phyloP scores from a whole-genome alignment of 257 asterid species.

The Solanum dulcamara region DNA sequence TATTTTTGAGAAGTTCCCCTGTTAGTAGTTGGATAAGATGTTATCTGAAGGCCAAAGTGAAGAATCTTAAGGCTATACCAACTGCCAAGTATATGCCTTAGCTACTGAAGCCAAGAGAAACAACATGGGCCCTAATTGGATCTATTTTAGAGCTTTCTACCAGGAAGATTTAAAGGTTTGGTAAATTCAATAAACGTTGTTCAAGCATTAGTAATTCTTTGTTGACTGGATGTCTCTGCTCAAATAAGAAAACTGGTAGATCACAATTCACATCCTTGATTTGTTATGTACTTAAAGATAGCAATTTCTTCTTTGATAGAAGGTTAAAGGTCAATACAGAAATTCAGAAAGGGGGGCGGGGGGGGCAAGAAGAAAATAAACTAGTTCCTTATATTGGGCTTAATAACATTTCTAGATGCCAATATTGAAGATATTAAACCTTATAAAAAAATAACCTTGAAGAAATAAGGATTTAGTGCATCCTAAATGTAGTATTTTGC shows the following conservation, averaged over 20 bases:
- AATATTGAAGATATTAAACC: neutral
- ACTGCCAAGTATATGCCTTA: neutral
- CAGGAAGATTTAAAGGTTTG: neutral
- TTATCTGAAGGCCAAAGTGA: neutral
- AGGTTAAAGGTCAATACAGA: neutral
- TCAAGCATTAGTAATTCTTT: neutral
- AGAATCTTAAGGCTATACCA: neutral
- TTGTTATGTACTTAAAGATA: neutral
- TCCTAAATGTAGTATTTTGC: neutral
- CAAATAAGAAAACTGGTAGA: neutral
- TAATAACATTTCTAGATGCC: neutral
- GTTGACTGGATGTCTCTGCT: neutral
- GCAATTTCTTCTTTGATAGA: neutral
- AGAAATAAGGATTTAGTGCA: neutral
- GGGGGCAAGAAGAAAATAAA: neutral
- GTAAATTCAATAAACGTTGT: neutral
- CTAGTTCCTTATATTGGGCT: neutral
- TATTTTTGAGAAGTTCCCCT: neutral
- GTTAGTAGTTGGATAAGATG: neutral
- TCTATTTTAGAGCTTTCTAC: neutral
- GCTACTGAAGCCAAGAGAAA: neutral
- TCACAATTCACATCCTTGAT: neutral
- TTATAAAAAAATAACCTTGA: neutral
- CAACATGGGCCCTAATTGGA: neutral
- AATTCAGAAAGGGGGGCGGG: neutral